Evolutionary conservation across 805 yeast species (phyloP).

Genomic region (Sungouiozyma intestinalis): DNA sequence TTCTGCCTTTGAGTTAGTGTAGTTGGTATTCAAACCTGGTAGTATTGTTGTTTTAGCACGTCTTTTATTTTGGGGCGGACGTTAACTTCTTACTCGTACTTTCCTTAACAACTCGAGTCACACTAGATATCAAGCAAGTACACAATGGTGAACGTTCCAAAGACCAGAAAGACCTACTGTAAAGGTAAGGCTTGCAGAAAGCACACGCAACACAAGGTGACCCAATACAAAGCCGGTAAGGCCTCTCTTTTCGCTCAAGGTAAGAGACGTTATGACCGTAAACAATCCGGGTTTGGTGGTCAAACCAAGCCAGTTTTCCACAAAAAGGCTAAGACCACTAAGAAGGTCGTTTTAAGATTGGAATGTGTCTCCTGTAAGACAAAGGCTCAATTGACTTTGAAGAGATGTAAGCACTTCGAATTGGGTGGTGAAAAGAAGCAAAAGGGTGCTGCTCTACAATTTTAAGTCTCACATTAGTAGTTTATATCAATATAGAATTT

Average conservation of each 20-base stretch:
- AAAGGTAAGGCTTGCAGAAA: conserved; percentile 98
- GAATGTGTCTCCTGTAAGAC: conserved; percentile 99
- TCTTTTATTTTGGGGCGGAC: no score
- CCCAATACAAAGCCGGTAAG: conserved; percentile 99
- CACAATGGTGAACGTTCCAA: conserved; percentile 92
- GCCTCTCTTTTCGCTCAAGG: conserved; percentile 99
- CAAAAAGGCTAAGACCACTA: conserved; percentile 99
- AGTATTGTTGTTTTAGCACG: no score
- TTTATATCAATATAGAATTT: not conserved
- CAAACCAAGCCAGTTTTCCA: conserved; percentile 99
- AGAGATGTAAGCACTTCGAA: conserved; percentile 99
- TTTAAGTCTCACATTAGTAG: conserved; percentile 40
- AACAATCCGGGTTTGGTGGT: conserved; percentile 99
- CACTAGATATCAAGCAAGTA: not conserved
- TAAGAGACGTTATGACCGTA: conserved; percentile 99
- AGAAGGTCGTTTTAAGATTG: conserved; percentile 98
- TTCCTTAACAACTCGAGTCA: no score
- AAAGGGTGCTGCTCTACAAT: conserved; percentile 99
- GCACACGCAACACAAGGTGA: conserved; percentile 99
- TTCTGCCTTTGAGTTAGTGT: no score
- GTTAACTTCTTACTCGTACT: no score
- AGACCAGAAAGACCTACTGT: conserved; percentile 99
- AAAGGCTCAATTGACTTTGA: conserved; percentile 93
- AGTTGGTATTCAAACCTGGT: no score
- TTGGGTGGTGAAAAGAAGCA: conserved; percentile 99